phyloP scores from a whole-genome alignment of 2,329 filamentous ascomycete species.

The Paecilomyces formosus region DNA sequence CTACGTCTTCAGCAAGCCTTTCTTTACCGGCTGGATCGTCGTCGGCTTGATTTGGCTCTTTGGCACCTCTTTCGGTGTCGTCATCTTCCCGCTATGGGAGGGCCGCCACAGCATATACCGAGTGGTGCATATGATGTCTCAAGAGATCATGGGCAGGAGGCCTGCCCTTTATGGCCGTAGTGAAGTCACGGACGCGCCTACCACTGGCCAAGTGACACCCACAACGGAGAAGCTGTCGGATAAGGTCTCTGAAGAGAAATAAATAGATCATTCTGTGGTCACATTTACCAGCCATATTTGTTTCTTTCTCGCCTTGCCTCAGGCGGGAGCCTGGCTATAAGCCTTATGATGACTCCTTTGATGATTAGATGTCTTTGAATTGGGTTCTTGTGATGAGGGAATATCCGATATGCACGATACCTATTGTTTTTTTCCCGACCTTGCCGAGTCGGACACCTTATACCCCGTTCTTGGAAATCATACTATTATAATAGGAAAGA shows the following conservation, averaged over 20 bases:
- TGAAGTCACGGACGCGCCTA: constrained; percentile 32
- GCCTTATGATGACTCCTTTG: neutral
- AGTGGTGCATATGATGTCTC: constrained; percentile 54
- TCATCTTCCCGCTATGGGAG: constrained; percentile 74
- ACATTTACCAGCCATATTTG: neutral
- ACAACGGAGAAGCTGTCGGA: constrained; percentile 34
- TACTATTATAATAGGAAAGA: too few relatives aligned
- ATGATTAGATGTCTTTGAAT: neutral
- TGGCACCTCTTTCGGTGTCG: constrained; percentile 63
- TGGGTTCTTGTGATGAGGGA: neutral
- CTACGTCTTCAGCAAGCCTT: constrained; percentile 74
- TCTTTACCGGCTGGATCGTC: constrained; percentile 76
- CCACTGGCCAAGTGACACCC: constrained; percentile 42
- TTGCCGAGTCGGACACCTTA: neutral
- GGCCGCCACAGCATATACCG: constrained; percentile 59
- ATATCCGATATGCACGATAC: neutral
- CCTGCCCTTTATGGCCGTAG: constrained; percentile 21
- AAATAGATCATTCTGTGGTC: neutral
- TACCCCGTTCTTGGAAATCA: neutral
- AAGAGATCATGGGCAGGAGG: constrained; percentile 47
- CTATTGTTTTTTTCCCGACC: neutral
- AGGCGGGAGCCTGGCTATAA: neutral
- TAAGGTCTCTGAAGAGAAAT: constrained; percentile 8
- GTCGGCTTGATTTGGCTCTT: constrained; percentile 77
- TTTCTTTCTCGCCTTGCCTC: neutral